A percentile compares a stretch with the other conserved stretches of the same genome.
phyloP scores from a whole-genome alignment of 345 rosid genomes.

The Citrus cavaleriei region DNA sequence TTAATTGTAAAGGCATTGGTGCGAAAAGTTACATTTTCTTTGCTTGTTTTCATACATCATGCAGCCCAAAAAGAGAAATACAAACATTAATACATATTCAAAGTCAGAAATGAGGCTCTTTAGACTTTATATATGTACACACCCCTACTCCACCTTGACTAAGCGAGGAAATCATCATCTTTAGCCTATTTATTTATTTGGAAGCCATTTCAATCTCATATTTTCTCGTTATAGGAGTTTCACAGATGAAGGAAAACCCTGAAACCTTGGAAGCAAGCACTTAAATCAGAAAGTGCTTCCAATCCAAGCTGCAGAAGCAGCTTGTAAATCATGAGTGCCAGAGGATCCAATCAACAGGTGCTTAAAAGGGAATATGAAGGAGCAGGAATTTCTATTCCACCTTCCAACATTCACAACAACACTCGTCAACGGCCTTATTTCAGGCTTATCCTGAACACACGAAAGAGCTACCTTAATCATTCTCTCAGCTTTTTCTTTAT shows the following conservation, averaged over 20 bases:
- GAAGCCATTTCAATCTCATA: conserved; percentile 19
- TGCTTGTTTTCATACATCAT: too few species aligned
- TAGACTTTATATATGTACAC: too few species aligned
- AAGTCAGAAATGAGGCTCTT: too few species aligned
- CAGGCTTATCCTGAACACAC: conserved; percentile 32
- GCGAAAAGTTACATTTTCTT: neutral
- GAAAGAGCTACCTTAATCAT: conserved; percentile 26
- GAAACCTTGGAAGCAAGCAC: neutral
- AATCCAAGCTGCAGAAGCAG: neutral
- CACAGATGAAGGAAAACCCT: neutral
- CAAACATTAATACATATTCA: too few species aligned
- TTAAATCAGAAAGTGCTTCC: neutral
- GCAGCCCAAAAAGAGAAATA: too few species aligned
- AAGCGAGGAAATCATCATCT: too few species aligned
- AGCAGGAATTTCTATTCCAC: conserved; percentile 16
- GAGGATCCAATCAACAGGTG: neutral
- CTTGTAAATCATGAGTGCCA: neutral
- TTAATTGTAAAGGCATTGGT: neutral
- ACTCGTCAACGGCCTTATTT: conserved; percentile 34
- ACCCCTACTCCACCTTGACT: too few species aligned
- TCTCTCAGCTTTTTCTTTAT: conserved; percentile 22
- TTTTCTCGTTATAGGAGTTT: too few species aligned
- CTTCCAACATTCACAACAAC: conserved; percentile 34
- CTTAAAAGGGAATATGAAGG: conserved; percentile 6
- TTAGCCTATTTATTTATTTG: neutral